Conservation (phyloP, 2,329 filamentous ascomycete species). For the Pseudogymnoascus pannorum region DNA sequence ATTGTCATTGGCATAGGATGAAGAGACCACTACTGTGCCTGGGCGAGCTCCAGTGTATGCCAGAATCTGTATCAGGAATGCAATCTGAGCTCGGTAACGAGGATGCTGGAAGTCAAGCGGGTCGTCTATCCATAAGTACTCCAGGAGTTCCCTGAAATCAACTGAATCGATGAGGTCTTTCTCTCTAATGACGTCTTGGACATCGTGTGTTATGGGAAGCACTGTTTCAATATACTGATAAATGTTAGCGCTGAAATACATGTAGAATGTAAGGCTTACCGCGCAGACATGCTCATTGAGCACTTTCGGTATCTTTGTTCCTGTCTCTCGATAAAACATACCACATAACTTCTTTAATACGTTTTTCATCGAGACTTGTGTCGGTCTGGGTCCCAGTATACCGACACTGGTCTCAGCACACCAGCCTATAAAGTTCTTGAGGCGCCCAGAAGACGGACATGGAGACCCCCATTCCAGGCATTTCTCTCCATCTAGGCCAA, state of each 20-base stretch:
- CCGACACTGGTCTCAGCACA: not conserved
- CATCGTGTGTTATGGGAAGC: not conserved
- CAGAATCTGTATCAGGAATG: not conserved
- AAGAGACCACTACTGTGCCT: not conserved
- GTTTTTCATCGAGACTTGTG: slow-evolving; percentile 1
- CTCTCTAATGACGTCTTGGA: not conserved
- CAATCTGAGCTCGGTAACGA: not conserved
- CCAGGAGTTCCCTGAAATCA: not conserved
- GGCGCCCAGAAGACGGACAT: not conserved
- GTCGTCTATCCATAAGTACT: not conserved
- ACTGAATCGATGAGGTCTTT: not conserved
- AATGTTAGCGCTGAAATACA: not conserved
- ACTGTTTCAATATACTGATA: not conserved
- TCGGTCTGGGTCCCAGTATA: not conserved
- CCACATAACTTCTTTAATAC: not conserved
- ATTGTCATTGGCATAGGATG: not conserved
- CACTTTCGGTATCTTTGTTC: not conserved
- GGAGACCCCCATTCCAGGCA: not conserved
- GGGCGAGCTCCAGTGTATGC: not conserved
- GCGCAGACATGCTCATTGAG: not conserved
- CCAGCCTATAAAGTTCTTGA: not conserved
- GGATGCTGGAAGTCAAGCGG: not conserved
- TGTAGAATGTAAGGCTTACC: not conserved
- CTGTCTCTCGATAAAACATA: not conserved
- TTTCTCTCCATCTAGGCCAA: too few species aligned